Conservation (phyloP, 2,329 filamentous ascomycete genomes). For the Chrysoporthe austroafricana region DNA sequence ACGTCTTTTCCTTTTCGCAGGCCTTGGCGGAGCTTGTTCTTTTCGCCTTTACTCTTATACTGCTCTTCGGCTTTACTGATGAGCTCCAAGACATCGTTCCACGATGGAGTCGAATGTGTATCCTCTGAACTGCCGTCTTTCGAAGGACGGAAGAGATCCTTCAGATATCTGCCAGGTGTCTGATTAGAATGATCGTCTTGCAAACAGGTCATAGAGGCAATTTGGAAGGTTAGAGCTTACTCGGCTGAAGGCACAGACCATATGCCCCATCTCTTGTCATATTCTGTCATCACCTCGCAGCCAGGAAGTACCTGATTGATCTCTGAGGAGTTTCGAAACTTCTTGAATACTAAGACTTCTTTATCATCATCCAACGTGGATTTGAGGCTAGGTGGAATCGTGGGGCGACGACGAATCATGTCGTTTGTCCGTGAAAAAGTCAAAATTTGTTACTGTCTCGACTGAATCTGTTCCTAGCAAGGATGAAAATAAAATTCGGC, state of each 20-base stretch:
- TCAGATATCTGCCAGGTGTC: not conserved
- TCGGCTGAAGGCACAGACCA: not conserved
- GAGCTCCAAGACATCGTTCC: constrained; percentile 5
- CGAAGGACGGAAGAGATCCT: not conserved
- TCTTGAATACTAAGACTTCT: not conserved
- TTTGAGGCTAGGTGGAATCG: not conserved
- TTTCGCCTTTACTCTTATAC: not conserved
- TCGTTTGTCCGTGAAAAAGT: not conserved
- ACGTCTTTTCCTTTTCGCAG: not conserved
- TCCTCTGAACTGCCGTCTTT: not conserved
- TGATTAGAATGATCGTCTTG: not conserved
- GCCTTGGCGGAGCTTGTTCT: not conserved
- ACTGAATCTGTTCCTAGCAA: not conserved
- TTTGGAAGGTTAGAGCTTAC: not conserved
- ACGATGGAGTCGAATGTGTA: not conserved
- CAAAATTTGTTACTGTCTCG: not conserved
- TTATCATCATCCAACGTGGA: not conserved
- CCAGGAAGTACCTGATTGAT: not conserved
- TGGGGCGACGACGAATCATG: not conserved
- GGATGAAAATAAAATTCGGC: not conserved
- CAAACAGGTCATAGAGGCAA: not conserved
- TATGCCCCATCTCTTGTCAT: not conserved
- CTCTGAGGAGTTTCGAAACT: not conserved
- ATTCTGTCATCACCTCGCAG: not conserved
- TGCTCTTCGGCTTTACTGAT: not conserved